Conservation (phyloP, 2,329 filamentous ascomycete species). For the Juglanconis juglandina region DNA sequence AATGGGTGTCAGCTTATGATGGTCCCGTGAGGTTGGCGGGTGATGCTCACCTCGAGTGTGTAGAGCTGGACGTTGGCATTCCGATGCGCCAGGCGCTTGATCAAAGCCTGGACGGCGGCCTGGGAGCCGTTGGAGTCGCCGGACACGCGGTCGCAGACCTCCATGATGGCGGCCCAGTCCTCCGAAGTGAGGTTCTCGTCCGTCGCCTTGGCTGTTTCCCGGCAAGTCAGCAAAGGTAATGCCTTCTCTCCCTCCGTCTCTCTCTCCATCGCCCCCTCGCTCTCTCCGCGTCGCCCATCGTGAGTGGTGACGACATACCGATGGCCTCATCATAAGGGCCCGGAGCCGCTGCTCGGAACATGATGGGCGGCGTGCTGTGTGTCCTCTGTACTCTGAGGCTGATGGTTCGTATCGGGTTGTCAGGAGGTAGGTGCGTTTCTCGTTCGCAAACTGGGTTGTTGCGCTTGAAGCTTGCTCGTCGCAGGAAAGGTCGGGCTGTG, state of each 20-base stretch:
- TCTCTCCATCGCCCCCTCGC: neutral
- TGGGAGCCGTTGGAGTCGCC: conserved; percentile 62
- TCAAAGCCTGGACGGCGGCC: conserved; percentile 83
- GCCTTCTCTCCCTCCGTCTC: too few species aligned
- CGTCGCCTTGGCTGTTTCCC: conserved; percentile 66
- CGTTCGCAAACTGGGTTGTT: too few species aligned
- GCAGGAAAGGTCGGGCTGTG: neutral
- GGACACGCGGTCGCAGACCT: conserved; percentile 59
- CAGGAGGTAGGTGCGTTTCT: neutral
- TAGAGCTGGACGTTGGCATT: conserved; percentile 97
- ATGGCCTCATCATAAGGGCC: conserved; percentile 59
- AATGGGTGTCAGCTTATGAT: conserved; percentile 11
- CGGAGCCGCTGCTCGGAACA: conserved; percentile 57
- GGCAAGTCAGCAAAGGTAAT: conserved; percentile 12
- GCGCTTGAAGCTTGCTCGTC: neutral
- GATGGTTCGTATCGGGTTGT: neutral
- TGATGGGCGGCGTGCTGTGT: conserved; percentile 36
- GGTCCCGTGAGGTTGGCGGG: conserved; percentile 1
- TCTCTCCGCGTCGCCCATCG: neutral
- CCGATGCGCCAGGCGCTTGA: conserved; percentile 85
- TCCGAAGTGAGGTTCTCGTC: conserved; percentile 95
- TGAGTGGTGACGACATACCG: conserved; percentile 40
- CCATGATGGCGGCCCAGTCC: conserved; percentile 64
- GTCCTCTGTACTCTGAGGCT: neutral
- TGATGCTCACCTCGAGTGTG: conserved; percentile 68